Evolutionary conservation across 1,284 basidiomycete species (phyloP).

Genomic region (Austroboletus novae-zelandiae): DNA sequence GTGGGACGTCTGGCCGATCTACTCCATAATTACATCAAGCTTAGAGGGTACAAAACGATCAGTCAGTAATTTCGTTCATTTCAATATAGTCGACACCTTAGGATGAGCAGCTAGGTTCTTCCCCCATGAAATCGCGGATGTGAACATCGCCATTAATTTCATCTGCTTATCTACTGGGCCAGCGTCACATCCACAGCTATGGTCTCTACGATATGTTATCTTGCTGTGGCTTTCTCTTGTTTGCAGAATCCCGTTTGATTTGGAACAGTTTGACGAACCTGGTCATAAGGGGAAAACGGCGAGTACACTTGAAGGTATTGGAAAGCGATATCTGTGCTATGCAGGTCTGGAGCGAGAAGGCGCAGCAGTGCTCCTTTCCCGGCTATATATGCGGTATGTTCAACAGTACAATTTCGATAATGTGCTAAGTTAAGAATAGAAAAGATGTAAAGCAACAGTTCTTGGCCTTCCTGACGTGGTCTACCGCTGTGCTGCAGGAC

Average conservation of each 20-base stretch:
- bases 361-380: conserved; percentile 70
- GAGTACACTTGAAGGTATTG: conserved; percentile 55
- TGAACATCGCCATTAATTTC: conserved; percentile 72
- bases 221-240: conserved; percentile 94
- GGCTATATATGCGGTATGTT: conserved; percentile 72
- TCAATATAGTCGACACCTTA: conserved; percentile 10
- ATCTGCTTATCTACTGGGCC: conserved; percentile 53
- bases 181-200: conserved; percentile 47
- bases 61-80: conserved; percentile 51
- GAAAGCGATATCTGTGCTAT: conserved; percentile 57
- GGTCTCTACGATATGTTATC: conserved; percentile 84
- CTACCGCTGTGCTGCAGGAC: conserved; percentile 35
- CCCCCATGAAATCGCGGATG: conserved; percentile 84
- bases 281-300: conserved; percentile 49
- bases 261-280: conserved; percentile 77
- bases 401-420: background rate
- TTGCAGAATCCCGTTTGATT: conserved; percentile 91
- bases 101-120: conserved; percentile 75
- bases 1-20: conserved; percentile 60
- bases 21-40: conserved; percentile 85
- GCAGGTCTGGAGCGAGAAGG: conserved; percentile 83
- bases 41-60: conserved; percentile 90
- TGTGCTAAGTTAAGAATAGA: conserved; percentile 38
- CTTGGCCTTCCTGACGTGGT: conserved; percentile 51
- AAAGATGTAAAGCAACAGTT: conserved; percentile 59